Evolutionary conservation across 352 stramenopile genomes (phyloP), one percentile per base, ranked within the genome.

Genomic region (Pythium aphanidermatum): DNA sequence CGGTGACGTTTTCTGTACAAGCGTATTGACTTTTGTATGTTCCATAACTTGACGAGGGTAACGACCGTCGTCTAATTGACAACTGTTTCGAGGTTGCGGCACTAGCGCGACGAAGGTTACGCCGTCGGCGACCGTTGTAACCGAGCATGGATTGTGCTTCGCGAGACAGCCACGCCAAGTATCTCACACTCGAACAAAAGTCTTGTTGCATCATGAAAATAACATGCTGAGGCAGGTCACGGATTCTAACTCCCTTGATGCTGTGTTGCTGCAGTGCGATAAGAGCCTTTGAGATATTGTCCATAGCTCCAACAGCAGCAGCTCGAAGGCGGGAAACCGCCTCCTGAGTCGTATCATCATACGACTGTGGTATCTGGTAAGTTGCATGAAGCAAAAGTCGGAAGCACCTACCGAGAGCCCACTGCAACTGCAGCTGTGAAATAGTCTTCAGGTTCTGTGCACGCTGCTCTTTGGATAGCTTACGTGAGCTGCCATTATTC

Each of bases 131-230:
- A n/a, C n/a, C n/a, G n/a, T n/a, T n/a, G n/a, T n/a, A n/a, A n/a
- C n/a, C n/a, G n/a, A n/a, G n/a, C n/a, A n/a, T n/a, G n/a, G n/a
- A n/a, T n/a, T n/a, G n/a, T n/a, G n/a, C n/a, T 29, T 42, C 2
- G 14, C 33, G 2, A 13, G 14, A 10, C 2, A 57, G 27, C 14
- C 12, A 23, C 1, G 38, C 20, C 1, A 82, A 32, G 0, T 38
- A 31, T 9, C 59, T 63, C 12, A 81, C 28, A 41, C 33, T 71
- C 0, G 55, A 58, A 32, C 74, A 73, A 21, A 85, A 78, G 38
- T 89, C 76, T 27, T 85, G 67, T 46, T 86, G 71, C 14, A 79
- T 67, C 76, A 89, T 83, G 9, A 83, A 68, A 13, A 70, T 23
- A 9, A 70, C 21, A 14, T 70, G 54, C 0, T 41, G 34, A 1